These are phyloP conservation scores for Fusarium begoniae DNA, from an alignment of 2,329 filamentous ascomycete species.

Conservation along the genomic window DNA sequence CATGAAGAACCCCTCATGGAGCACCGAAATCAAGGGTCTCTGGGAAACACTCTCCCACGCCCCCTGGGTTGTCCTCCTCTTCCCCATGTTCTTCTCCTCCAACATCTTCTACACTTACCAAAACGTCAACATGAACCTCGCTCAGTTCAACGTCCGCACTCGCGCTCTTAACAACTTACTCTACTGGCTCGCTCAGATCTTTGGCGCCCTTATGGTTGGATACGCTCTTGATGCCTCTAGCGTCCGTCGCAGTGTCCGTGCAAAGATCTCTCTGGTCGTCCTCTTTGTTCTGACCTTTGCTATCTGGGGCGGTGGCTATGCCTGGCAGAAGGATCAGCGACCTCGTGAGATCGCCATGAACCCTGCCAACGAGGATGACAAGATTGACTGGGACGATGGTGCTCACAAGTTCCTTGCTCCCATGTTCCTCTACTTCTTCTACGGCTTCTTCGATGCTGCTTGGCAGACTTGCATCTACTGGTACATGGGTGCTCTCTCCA, in stretches of 20 bases:
- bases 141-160: slow-evolving; percentile 63
- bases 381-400: slow-evolving; percentile 56
- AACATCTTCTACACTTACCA: slow-evolving; percentile 68
- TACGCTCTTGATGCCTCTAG: slow-evolving; percentile 54
- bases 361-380: slow-evolving; percentile 42
- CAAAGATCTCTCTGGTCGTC: slow-evolving; percentile 56
- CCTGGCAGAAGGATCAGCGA: slow-evolving; percentile 67
- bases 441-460: slow-evolving; percentile 73
- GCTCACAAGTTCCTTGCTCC: slow-evolving; percentile 65
- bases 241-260: slow-evolving; percentile 56
- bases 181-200: slow-evolving; percentile 66
- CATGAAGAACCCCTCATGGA: slow-evolving; percentile 49
- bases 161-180: slow-evolving; percentile 64
- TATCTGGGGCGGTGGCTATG: slow-evolving; percentile 71
- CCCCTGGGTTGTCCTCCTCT: slow-evolving; percentile 48
- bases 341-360: slow-evolving; percentile 54
- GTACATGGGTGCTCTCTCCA: slow-evolving; percentile 90
- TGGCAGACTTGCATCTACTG: slow-evolving; percentile 62
- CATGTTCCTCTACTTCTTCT: slow-evolving; percentile 76
- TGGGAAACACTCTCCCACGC: slow-evolving; percentile 54
- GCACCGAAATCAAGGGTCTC: slow-evolving; percentile 48
- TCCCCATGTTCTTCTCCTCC: slow-evolving; percentile 64
- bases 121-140: slow-evolving; percentile 64
- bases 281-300: slow-evolving; percentile 60
- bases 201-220: slow-evolving; percentile 61